These are phyloP conservation scores for Cryphonectria japonica DNA, from an alignment of 2,329 filamentous ascomycete genomes.

Conservation along the genomic window DNA sequence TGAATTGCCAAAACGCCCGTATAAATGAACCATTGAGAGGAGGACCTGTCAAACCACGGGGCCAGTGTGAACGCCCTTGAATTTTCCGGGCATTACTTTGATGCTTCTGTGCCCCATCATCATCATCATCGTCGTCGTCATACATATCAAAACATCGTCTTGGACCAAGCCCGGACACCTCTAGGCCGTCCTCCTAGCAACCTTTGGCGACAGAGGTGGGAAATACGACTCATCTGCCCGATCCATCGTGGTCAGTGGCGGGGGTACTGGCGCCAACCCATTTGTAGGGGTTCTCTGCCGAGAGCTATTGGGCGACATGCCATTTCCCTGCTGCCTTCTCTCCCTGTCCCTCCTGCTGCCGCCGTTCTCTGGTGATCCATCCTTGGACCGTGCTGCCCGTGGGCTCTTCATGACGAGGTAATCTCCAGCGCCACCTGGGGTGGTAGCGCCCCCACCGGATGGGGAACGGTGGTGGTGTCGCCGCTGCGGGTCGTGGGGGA, in stretches of 20 bases:
- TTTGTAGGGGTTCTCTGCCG: constrained; percentile 52
- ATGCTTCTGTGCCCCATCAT: not conserved
- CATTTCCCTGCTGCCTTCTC: constrained; percentile 29
- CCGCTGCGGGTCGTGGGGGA: constrained; percentile 47
- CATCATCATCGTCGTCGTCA: not conserved
- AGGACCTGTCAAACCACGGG: too few species aligned
- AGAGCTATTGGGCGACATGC: constrained; percentile 51
- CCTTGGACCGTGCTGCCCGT: constrained; percentile 31
- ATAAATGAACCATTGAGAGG: too few species aligned
- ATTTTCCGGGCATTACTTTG: not conserved
- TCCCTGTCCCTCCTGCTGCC: constrained; percentile 31
- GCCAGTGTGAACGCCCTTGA: not conserved
- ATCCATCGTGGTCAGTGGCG: constrained; percentile 38
- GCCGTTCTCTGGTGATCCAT: constrained; percentile 40
- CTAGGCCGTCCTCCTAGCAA: constrained; percentile 35
- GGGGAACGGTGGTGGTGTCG: constrained; percentile 50
- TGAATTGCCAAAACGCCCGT: not conserved
- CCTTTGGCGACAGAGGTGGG: constrained; percentile 41
- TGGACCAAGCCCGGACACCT: not conserved
- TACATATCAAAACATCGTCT: not conserved
- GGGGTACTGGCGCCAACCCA: constrained; percentile 28
- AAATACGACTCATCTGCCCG: constrained; percentile 48
- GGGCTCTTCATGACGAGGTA: constrained; percentile 49
- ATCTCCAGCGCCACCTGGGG: constrained; percentile 45
- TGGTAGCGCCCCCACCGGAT: constrained; percentile 44